Evolutionary conservation across 305 asterid genomes (phyloP).

Genomic region (Fraxinus platypoda): DNA sequence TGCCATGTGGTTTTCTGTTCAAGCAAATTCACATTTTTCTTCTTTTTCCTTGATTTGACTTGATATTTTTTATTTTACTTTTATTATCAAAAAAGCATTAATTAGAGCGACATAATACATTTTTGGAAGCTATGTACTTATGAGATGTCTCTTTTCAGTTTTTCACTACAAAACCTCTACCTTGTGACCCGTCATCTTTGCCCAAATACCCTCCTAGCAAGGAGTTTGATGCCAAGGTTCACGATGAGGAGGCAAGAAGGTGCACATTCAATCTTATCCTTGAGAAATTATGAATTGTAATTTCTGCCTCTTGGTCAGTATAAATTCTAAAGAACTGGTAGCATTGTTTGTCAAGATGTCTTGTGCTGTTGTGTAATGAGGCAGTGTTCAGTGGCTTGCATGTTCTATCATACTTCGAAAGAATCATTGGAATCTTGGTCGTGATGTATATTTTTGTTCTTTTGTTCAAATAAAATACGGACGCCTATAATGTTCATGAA

Average conservation of each 20-base stretch:
- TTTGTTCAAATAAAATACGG: not conserved
- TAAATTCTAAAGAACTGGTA: not conserved
- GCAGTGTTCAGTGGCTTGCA: not conserved
- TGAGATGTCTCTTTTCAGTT: conserved; percentile 42
- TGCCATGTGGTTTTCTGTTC: not conserved
- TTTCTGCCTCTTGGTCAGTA: not conserved
- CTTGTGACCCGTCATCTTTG: conserved; percentile 74
- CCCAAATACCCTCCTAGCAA: conserved; percentile 83
- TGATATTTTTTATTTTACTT: not conserved
- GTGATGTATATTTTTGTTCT: not conserved
- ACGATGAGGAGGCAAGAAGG: conserved; percentile 78
- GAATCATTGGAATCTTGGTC: not conserved
- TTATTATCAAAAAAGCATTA: not conserved
- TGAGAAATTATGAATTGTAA: conserved; percentile 3
- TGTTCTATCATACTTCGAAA: conserved; percentile 4
- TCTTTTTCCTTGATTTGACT: not conserved
- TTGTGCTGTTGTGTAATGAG: not conserved
- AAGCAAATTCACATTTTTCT: not conserved
- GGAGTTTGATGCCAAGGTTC: conserved; percentile 69
- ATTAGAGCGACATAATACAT: not conserved
- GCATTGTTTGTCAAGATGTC: not conserved
- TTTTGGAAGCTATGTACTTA: conserved; percentile 11
- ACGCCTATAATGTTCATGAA: not conserved
- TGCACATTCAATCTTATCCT: conserved; percentile 25
- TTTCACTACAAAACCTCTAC: conserved; percentile 67